Evolutionary conservation across 2,329 filamentous ascomycete genomes (phyloP).

Genomic region (Cladophialophora psammophila): DNA sequence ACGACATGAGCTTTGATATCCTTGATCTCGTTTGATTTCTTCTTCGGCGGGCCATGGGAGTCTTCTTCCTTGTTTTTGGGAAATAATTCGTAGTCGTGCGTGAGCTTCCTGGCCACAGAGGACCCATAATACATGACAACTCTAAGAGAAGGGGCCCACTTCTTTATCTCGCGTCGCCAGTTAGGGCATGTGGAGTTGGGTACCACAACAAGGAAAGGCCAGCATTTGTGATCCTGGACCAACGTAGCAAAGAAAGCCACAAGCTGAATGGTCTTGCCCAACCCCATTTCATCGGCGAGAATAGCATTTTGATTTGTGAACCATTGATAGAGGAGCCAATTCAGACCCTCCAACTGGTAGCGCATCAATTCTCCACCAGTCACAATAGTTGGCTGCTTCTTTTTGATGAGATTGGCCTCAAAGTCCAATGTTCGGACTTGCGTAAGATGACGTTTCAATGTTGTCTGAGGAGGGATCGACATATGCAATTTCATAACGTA

Average conservation of each 20-base stretch:
- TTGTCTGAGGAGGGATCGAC: conserved; percentile 59
- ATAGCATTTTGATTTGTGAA: conserved; percentile 83
- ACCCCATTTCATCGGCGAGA: conserved; percentile 95
- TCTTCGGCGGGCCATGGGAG: conserved; percentile 45
- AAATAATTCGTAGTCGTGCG: conserved; percentile 85
- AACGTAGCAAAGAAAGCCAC: conserved; percentile 81
- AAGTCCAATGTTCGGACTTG: conserved; percentile 73
- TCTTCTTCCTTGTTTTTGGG: conserved; percentile 57
- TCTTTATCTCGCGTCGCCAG: conserved; percentile 94
- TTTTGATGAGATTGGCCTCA: conserved; percentile 68
- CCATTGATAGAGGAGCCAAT: conserved; percentile 95
- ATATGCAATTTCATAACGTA: conserved; percentile 83
- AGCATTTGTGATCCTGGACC: conserved; percentile 74
- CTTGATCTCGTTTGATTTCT: conserved; percentile 44
- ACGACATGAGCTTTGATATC: conserved; percentile 88
- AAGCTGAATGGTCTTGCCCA: conserved; percentile 96
- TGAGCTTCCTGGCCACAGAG: conserved; percentile 74
- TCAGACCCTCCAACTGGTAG: conserved; percentile 91
- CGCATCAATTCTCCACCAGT: conserved; percentile 85
- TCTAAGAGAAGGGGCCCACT: conserved; percentile 84
- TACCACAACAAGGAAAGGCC: conserved; percentile 91
- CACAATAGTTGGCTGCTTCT: conserved; percentile 75
- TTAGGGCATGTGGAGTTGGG: conserved; percentile 97
- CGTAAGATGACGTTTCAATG: conserved; percentile 72
- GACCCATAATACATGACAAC: conserved; percentile 94